phyloP scores from a whole-genome alignment of 208 protist species.

The Trichomonas gallinae region DNA sequence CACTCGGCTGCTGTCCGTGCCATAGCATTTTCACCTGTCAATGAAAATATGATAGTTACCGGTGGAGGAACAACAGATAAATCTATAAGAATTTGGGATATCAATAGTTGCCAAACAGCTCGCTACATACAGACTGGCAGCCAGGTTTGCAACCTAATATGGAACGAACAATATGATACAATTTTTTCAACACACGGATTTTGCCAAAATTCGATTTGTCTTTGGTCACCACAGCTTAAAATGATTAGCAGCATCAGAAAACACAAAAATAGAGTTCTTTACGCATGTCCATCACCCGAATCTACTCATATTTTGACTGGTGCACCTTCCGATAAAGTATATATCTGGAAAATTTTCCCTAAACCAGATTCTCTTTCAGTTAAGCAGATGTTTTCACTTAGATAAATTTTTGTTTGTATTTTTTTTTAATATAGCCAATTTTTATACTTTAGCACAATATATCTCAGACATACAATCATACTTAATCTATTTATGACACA shows the following conservation, averaged over 20 bases:
- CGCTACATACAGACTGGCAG: background rate
- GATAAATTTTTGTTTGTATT: background rate
- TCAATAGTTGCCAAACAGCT: background rate
- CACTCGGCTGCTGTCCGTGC: background rate
- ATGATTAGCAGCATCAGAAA: background rate
- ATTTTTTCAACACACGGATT: slow-evolving; percentile 5
- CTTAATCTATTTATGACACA: too few relatives aligned
- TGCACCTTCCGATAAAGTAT: background rate
- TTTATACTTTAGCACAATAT: too few relatives aligned
- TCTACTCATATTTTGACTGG: background rate
- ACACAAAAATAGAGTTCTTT: background rate
- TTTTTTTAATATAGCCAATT: background rate
- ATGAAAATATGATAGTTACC: background rate
- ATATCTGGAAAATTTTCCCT: background rate
- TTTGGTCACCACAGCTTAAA: background rate
- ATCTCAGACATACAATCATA: too few relatives aligned
- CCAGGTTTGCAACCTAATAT: background rate
- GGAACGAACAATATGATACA: background rate
- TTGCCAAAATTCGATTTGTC: background rate
- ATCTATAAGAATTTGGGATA: background rate
- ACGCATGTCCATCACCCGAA: background rate
- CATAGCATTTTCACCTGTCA: background rate
- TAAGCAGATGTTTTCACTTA: background rate
- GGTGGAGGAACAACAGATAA: background rate
- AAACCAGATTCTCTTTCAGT: background rate